Conservation (phyloP, 345 rosid genomes). For the Kandelia obovata region DNA sequence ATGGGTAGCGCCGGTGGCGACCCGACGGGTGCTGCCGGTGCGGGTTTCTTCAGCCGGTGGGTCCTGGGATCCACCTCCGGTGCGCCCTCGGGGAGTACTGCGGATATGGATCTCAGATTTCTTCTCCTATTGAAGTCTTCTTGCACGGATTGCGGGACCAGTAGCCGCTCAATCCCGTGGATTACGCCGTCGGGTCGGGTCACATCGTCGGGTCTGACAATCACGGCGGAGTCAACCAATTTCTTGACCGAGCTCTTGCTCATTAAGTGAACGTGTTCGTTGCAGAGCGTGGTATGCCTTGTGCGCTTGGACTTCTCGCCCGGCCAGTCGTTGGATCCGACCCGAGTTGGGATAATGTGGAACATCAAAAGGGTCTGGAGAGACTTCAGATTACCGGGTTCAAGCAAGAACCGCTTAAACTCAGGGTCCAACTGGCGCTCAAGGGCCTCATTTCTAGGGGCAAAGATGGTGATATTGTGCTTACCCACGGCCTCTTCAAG, state of each 20-base stretch:
- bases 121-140: conserved; percentile 65
- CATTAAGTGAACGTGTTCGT: conserved; percentile 46
- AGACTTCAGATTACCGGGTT: conserved; percentile 79
- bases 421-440: conserved; percentile 83
- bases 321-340: conserved; percentile 59
- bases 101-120: conserved; percentile 56
- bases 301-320: conserved; percentile 17
- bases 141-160: conserved; percentile 62
- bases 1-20: conserved; percentile 74
- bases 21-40: conserved; percentile 52
- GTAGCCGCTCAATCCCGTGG: conserved; percentile 57
- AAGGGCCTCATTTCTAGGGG: conserved; percentile 79
- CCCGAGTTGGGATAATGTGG: conserved; percentile 68
- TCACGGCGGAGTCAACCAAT: conserved; percentile 43
- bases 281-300: conserved; percentile 46
- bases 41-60: conserved; percentile 57
- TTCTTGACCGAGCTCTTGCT: conserved; percentile 29
- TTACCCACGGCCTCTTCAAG: conserved; percentile 81
- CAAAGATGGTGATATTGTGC: conserved; percentile 90
- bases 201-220: conserved; percentile 45
- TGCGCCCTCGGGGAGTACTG: conserved; percentile 65
- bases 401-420: conserved; percentile 86
- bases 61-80: conserved; percentile 75
- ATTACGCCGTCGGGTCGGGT: conserved; percentile 69
- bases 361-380: conserved; percentile 66